These are phyloP conservation scores for Apiotrichum montevideense DNA, from an alignment of 1,284 basidiomycete species.

Conservation along the genomic window DNA sequence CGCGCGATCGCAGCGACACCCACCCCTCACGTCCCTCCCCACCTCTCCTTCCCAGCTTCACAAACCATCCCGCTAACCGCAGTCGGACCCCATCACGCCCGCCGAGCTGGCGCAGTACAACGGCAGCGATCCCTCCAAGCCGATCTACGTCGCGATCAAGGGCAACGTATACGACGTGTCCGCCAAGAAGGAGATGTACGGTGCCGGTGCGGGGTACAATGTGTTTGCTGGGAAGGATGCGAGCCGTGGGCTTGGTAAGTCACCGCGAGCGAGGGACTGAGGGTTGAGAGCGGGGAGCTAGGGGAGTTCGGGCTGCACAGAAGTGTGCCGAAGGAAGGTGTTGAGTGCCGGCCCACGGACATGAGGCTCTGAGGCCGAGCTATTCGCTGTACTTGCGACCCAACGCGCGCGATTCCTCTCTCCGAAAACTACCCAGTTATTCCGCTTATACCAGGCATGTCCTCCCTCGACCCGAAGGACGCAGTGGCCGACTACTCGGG, in stretches of 20 bases:
- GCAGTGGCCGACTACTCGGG: conserved; percentile 80
- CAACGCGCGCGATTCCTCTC: no score
- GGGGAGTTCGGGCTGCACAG: no score
- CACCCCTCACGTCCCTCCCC: not conserved
- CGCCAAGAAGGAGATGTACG: conserved; percentile 47
- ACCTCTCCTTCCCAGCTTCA: not conserved
- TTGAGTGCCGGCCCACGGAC: no score
- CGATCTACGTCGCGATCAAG: conserved; percentile 48
- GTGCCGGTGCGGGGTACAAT: conserved; percentile 46
- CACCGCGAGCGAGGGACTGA: no score
- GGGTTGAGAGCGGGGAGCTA: no score
- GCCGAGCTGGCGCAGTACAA: conserved; percentile 37
- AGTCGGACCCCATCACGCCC: conserved; percentile 42
- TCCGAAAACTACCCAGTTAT: no score
- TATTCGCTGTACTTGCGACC: no score
- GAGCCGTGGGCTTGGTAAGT: conserved; percentile 67
- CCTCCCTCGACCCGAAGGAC: conserved; percentile 78
- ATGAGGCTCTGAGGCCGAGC: no score
- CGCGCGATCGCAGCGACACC: not conserved
- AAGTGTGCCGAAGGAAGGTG: no score
- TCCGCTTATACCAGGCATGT: conserved; percentile 50
- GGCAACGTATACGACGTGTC: conserved; percentile 49
- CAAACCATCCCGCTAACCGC: not conserved
- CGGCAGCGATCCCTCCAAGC: conserved; percentile 39
- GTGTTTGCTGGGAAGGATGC: conserved; percentile 79